phyloP scores from a whole-genome alignment of 2,329 filamentous ascomycete species.

The Claviceps sp. region DNA sequence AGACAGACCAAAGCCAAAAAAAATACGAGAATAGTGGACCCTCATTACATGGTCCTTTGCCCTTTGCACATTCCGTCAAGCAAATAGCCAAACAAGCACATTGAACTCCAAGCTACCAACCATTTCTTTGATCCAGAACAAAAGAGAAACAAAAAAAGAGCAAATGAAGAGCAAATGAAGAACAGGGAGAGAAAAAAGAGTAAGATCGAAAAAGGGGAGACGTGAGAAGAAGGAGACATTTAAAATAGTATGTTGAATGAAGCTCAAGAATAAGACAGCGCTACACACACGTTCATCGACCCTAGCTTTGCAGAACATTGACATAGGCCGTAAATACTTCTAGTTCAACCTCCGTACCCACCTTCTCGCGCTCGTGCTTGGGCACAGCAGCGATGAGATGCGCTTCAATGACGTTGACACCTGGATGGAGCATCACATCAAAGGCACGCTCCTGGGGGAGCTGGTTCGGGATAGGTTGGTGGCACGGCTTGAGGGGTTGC shows the following conservation, averaged over 20 bases:
- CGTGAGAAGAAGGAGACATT: neutral
- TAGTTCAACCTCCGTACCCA: slow-evolving; percentile 54
- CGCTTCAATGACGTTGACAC: slow-evolving; percentile 66
- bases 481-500: slow-evolving; percentile 38
- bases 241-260: no score
- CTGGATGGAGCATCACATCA: slow-evolving; percentile 56
- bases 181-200: no score
- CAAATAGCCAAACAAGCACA: neutral
- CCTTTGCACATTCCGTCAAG: neutral
- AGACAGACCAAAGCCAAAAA: neutral
- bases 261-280: no score
- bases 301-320: slow-evolving; percentile 41
- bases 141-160: neutral
- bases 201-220: no score
- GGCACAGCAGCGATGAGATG: slow-evolving; percentile 62
- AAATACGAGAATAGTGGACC: neutral
- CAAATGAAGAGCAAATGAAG: neutral
- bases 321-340: slow-evolving; percentile 68
- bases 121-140: neutral
- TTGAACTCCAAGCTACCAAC: neutral
- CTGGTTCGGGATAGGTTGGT: slow-evolving; percentile 39
- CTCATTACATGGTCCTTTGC: neutral
- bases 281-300: no score
- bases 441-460: slow-evolving; percentile 53
- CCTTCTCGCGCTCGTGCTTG: slow-evolving; percentile 40